These are phyloP conservation scores for Debaryomyces castellii DNA, from an alignment of 805 yeast species.

Conservation along the genomic window DNA sequence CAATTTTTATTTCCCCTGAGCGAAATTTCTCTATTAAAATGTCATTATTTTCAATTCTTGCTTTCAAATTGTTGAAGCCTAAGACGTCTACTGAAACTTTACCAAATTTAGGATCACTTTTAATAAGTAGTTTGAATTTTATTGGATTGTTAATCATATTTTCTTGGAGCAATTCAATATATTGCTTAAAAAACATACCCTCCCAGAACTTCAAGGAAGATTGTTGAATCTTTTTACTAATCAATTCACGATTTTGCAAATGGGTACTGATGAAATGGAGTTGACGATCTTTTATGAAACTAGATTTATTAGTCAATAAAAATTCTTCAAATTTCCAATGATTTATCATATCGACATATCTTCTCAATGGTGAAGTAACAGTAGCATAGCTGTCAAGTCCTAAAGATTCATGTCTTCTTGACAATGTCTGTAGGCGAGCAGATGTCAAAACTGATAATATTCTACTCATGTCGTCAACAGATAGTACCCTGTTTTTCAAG, in stretches of 20 bases:
- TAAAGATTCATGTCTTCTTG: slow-evolving; percentile 57
- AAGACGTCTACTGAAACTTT: slow-evolving; percentile 22
- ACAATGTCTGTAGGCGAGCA: slow-evolving; percentile 48
- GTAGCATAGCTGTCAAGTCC: slow-evolving; percentile 66
- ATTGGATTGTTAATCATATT: slow-evolving; percentile 18
- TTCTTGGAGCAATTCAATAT: slow-evolving; percentile 16
- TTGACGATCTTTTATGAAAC: slow-evolving; percentile 3
- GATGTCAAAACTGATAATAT: slow-evolving; percentile 48
- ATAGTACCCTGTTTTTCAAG: slow-evolving; percentile 15
- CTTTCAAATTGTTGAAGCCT: slow-evolving; percentile 22
- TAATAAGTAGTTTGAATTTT: slow-evolving; percentile 21
- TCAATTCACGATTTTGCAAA: slow-evolving; percentile 30
- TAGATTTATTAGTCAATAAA: slow-evolving; percentile 7
- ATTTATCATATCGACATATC: slow-evolving; percentile 76
- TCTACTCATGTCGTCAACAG: slow-evolving; percentile 41
- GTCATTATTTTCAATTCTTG: slow-evolving; percentile 21
- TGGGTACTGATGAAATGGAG: slow-evolving; percentile 23
- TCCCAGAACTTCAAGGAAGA: slow-evolving; percentile 35
- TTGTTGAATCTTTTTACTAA: slow-evolving; percentile 21
- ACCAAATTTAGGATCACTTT: slow-evolving; percentile 24
- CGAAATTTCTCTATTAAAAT: slow-evolving; percentile 17
- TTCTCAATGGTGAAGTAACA: slow-evolving; percentile 85
- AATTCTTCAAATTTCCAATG: slow-evolving; percentile 63
- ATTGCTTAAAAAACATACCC: slow-evolving; percentile 32
- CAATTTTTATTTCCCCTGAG: slow-evolving; percentile 19